Evolutionary conservation across 2,329 filamentous ascomycete species (phyloP).

Genomic region (Pseudogymnoascus sp.): DNA sequence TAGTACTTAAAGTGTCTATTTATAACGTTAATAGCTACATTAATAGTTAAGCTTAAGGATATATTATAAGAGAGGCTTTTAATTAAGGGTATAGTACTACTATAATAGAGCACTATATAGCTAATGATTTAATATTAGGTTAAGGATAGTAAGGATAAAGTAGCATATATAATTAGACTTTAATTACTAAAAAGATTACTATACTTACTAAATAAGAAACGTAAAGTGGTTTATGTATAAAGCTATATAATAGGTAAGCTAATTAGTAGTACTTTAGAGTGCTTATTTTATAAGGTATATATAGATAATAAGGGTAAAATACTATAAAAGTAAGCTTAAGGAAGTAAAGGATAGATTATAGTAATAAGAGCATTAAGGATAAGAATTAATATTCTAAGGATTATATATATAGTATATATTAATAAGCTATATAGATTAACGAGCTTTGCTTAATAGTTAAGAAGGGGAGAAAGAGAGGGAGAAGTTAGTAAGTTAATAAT

Average conservation of each 20-base stretch:
- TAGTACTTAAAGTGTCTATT: conserved; percentile 10
- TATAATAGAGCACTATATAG: no score
- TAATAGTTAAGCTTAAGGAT: neutral
- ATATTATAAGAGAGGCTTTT: neutral
- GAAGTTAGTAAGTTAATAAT: neutral
- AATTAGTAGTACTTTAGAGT: neutral
- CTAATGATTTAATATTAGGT: no score
- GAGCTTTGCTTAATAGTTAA: neutral
- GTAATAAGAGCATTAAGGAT: neutral
- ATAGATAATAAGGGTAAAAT: conserved; percentile 4
- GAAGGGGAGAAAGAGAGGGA: neutral
- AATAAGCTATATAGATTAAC: neutral
- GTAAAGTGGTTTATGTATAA: conserved; percentile 8
- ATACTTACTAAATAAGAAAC: neutral
- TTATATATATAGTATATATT: neutral
- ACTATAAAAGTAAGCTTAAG: neutral
- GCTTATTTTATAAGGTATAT: conserved; percentile 7
- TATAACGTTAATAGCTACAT: conserved; percentile 6
- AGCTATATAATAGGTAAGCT: neutral
- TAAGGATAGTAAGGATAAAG: neutral
- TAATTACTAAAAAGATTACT: no score
- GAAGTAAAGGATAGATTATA: neutral
- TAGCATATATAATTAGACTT: no score
- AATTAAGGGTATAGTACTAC: no score
- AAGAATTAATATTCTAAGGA: neutral